Base-by-base conservation (phyloP, 768 basidiomycete species). In the Lentinula sp. region DNA sequence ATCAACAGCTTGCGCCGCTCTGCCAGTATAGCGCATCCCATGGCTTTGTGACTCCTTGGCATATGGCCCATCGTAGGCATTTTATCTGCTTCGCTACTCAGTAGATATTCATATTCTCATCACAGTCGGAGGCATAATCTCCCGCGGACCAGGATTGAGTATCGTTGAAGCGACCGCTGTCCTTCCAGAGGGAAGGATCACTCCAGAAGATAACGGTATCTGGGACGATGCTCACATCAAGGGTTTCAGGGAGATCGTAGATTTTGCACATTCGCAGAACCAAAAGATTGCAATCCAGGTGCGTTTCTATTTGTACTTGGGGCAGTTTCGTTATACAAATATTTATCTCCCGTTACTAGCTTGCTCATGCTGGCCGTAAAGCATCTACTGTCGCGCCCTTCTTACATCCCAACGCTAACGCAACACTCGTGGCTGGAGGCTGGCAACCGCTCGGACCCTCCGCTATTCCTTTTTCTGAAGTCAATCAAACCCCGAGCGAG, bases 331-430 rank as follows among this genome's bases (percentile, higher is more conserved):
- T 28, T 28, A 28, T 2, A 28, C 28, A 28, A 28, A 28, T 52
- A 15, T 32, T 60, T 9, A 8, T 23, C 13, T 49, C 1, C 32
- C 23, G 3, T 23, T 23, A 28, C 3, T 28, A 50, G 64, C 79
- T 92, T 16, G 85, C 81, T 0, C 90, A 93, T 63, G 87, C 88
- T 0, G 90, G 91, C 0, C 77, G 90, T n/a, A 92, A 91, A 69
- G 88, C 83, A 0, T 85, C 84, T 8, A 85, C 79, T 0, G 70
- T 81, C 16, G 80, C 84, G 0, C 86, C 88, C 0, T 91, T 87
- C 86, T 67, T 88, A 36, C 58, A 72, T 35, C 62, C 66, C n/a
- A 71, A 71, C 16, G 42, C 70, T 10, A 56, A 66, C 12, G 81
- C 81, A 5, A 64, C 69, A 0, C 72, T 72, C 46, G 72, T 71